A percentile compares a stretch with the other conserved stretches of the same genome.
phyloP scores from a whole-genome alignment of 1,284 basidiomycete genomes.

The Moesziomyces globuligerus region DNA sequence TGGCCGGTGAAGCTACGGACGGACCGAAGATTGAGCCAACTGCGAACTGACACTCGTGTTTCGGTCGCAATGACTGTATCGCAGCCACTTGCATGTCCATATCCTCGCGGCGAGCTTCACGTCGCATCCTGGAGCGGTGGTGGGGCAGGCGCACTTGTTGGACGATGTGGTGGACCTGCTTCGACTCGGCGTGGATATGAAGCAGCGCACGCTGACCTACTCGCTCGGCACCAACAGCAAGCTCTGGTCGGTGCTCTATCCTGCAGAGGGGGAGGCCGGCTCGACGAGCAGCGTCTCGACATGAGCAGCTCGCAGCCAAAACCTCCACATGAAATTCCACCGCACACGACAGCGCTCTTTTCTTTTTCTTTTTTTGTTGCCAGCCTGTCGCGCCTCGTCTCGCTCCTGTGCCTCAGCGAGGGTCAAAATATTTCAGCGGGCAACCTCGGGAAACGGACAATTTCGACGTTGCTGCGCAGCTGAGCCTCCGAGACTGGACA shows the following conservation, averaged over 20 bases:
- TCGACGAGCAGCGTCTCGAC: background rate
- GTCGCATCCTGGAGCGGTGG: constrained; percentile 69
- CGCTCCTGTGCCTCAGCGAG: too few species aligned
- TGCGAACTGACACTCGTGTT: background rate
- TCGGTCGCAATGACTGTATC: too few species aligned
- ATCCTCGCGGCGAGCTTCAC: constrained; percentile 74
- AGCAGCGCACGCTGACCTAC: constrained; percentile 82
- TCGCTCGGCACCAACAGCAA: constrained; percentile 70
- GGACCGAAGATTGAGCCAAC: background rate
- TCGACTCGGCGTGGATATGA: constrained; percentile 75
- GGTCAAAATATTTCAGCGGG: background rate
- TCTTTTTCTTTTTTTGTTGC: background rate
- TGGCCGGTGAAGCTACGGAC: background rate
- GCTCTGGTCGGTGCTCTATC: constrained; percentile 40
- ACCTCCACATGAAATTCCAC: background rate
- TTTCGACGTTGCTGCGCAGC: background rate
- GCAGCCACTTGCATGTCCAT: constrained; percentile 93
- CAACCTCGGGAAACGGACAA: background rate
- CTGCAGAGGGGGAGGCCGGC: constrained; percentile 14
- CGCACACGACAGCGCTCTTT: background rate
- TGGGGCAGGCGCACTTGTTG: constrained; percentile 90
- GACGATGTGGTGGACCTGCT: constrained; percentile 81
- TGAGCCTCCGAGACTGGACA: too few species aligned
- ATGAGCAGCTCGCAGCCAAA: background rate
- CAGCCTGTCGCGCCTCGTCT: too few species aligned